These are phyloP conservation scores for Akanthomyces muscarius DNA, from an alignment of 2,329 filamentous ascomycete species.

Conservation along the genomic window DNA sequence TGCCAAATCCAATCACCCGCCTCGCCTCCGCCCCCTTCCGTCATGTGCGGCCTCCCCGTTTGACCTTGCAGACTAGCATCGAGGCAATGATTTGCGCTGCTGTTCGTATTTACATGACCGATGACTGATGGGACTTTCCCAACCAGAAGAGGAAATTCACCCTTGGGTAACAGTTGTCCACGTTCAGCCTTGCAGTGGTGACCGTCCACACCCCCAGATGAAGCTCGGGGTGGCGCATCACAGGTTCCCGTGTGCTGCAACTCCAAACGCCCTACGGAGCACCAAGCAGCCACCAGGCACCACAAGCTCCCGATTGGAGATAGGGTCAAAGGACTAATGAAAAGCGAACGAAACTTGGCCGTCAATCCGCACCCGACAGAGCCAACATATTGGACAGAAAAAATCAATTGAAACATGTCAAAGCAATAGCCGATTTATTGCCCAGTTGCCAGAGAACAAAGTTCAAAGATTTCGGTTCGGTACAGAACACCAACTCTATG, in stretches of 20 bases:
- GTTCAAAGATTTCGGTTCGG: background rate
- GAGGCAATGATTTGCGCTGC: no score
- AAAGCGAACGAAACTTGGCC: background rate
- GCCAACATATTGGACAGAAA: background rate
- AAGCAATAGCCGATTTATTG: background rate
- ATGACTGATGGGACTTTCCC: no score
- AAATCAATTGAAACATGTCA: background rate
- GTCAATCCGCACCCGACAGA: background rate
- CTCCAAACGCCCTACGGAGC: no score
- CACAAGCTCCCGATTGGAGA: no score
- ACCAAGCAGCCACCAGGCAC: no score
- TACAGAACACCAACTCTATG: background rate
- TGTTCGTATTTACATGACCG: no score
- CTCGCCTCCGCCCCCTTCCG: background rate
- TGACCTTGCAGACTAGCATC: no score
- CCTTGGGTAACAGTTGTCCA: background rate
- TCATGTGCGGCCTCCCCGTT: background rate
- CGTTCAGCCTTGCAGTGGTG: background rate
- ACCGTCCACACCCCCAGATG: background rate
- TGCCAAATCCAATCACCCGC: no score
- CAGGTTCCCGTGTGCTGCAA: no score
- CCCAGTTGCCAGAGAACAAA: background rate
- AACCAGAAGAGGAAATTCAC: no score
- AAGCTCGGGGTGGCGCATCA: background rate
- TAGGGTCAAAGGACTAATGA: background rate